Evolutionary conservation across 106 monocot genomes (phyloP).

Genomic region (Acanthochlamys bracteata): DNA sequence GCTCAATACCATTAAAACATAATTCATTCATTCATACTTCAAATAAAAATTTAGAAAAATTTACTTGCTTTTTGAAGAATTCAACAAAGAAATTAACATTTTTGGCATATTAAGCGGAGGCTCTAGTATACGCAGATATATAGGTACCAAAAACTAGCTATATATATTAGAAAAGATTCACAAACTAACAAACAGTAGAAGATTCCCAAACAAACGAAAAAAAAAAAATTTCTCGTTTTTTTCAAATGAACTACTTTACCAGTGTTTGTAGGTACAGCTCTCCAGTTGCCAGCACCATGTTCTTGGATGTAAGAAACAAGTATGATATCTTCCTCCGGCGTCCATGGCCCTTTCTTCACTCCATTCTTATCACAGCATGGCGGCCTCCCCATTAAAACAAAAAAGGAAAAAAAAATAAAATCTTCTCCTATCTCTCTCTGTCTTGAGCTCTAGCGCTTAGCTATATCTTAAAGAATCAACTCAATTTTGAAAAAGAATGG

Average conservation of each 20-base stretch:
- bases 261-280: constrained; percentile 35
- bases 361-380: constrained; percentile 37
- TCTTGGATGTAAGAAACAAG: constrained; percentile 36
- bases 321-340: constrained; percentile 45
- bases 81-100: background rate
- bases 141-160: too few species aligned
- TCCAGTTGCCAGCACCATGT: constrained; percentile 45
- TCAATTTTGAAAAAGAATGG: background rate
- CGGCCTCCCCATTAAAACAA: constrained; percentile 42
- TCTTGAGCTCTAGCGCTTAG: background rate
- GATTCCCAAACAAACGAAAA: background rate
- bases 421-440: background rate
- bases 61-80: background rate
- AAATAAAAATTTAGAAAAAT: background rate
- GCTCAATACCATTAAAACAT: background rate
- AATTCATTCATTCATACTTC: background rate
- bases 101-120: background rate
- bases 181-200: background rate
- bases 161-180: too few species aligned
- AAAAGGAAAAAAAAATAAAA: background rate
- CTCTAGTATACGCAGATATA: background rate
- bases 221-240: too few species aligned
- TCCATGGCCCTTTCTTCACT: constrained; percentile 53
- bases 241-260: too few species aligned
- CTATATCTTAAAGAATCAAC: background rate